Evolutionary conservation across 495 filamentous ascomycete genomes (phyloP).

Genomic region (Hypoxylon trugodes): DNA sequence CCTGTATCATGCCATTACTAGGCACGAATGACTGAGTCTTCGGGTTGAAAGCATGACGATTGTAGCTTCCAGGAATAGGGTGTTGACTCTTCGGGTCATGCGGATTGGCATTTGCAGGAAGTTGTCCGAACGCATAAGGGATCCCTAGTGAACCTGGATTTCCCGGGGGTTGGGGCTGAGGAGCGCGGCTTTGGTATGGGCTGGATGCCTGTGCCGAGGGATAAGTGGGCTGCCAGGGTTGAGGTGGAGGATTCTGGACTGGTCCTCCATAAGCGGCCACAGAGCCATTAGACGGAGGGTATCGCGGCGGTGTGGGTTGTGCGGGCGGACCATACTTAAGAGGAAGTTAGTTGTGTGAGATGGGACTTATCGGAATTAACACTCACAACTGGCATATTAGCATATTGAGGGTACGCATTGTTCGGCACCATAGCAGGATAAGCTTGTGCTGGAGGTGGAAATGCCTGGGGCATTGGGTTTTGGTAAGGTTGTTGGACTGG

Average conservation of each 20-base stretch:
- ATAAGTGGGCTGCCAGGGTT: constrained; percentile 48
- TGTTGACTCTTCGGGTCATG: constrained; percentile 73
- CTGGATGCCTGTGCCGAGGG: constrained; percentile 42
- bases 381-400: constrained; percentile 50
- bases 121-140: constrained; percentile 78
- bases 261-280: constrained; percentile 54
- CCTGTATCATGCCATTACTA: constrained; percentile 55
- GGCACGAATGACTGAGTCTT: constrained; percentile 92
- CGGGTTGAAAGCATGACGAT: constrained; percentile 86
- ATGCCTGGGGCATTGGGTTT: constrained; percentile 44
- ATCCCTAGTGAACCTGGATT: constrained; percentile 51
- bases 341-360: constrained; percentile 21
- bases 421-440: constrained; percentile 53
- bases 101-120: constrained; percentile 74
- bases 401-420: constrained; percentile 50
- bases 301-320: constrained; percentile 43
- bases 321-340: constrained; percentile 42
- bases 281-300: constrained; percentile 47
- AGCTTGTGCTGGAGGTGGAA: constrained; percentile 45
- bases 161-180: constrained; percentile 45
- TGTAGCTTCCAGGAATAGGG: constrained; percentile 82
- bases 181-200: constrained; percentile 35
- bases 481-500: constrained; percentile 51
- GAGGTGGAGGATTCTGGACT: constrained; percentile 49
- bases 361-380: not conserved